Conservation (phyloP, 305 asterid species). For the Fraxinus paxiana region DNA sequence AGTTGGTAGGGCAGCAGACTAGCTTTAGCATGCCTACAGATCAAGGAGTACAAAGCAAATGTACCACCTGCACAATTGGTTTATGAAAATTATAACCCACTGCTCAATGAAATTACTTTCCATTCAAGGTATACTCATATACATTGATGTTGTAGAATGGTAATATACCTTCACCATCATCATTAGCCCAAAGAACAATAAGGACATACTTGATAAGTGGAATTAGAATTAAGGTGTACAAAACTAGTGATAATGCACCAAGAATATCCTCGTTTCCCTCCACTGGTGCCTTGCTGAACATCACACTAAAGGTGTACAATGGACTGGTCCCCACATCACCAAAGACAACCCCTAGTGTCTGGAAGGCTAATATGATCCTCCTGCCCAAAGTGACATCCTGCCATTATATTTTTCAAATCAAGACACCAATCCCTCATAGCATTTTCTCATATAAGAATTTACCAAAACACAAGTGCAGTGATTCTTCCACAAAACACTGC, state of each 20-base stretch:
- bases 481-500: neutral
- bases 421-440: slow-evolving; percentile 19
- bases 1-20: slow-evolving; percentile 88
- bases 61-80: slow-evolving; percentile 69
- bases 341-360: slow-evolving; percentile 91
- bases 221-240: slow-evolving; percentile 79
- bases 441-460: slow-evolving; percentile 5
- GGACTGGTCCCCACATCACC: slow-evolving; percentile 99
- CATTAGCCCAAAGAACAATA: slow-evolving; percentile 95
- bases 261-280: slow-evolving; percentile 78
- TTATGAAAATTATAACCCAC: slow-evolving; percentile 26
- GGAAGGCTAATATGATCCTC: slow-evolving; percentile 67
- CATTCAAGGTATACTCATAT: slow-evolving; percentile 1
- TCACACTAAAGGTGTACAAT: slow-evolving; percentile 90
- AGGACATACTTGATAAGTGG: slow-evolving; percentile 86
- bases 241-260: slow-evolving; percentile 86
- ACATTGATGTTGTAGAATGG: neutral
- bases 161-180: slow-evolving; percentile 90
- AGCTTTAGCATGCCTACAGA: slow-evolving; percentile 96
- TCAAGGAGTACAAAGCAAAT: slow-evolving; percentile 83
- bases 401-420: slow-evolving; percentile 37
- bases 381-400: slow-evolving; percentile 80
- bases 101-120: slow-evolving; percentile 13
- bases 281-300: slow-evolving; percentile 97
- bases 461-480: neutral